Evolutionary conservation across 2,329 filamentous ascomycete species (phyloP).

Genomic region (Fusarium musae): DNA sequence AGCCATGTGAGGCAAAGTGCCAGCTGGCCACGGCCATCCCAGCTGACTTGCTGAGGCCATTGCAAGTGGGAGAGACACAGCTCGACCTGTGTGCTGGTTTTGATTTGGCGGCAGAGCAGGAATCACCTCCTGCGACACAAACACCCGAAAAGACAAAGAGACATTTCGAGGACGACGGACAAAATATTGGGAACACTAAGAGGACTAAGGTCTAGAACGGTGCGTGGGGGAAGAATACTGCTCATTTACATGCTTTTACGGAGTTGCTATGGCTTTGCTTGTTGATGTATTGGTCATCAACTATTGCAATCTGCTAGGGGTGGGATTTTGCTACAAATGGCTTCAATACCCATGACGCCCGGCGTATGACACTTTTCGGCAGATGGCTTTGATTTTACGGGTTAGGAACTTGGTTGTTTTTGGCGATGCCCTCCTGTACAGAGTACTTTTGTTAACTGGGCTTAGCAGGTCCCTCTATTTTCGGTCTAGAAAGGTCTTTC

Average conservation of each 20-base stretch:
- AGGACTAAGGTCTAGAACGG: slow-evolving; percentile 33
- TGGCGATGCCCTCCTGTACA: background rate
- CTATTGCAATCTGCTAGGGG: slow-evolving; percentile 23
- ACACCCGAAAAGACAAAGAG: slow-evolving; percentile 30
- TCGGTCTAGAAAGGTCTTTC: slow-evolving; percentile 27
- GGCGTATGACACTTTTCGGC: slow-evolving; percentile 34
- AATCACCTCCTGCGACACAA: slow-evolving; percentile 18
- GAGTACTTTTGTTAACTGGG: background rate
- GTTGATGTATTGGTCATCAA: background rate
- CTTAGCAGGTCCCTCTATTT: background rate
- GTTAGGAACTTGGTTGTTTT: slow-evolving; percentile 9
- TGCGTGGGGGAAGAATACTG: background rate
- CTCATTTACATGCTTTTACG: slow-evolving; percentile 12
- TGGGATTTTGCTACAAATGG: slow-evolving; percentile 22
- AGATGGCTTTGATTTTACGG: slow-evolving; percentile 20
- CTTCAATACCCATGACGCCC: slow-evolving; percentile 41
- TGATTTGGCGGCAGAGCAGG: slow-evolving; percentile 14
- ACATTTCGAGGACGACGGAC: slow-evolving; percentile 18
- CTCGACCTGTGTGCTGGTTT: slow-evolving; percentile 49
- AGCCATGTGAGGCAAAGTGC: slow-evolving; percentile 50
- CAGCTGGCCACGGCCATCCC: slow-evolving; percentile 52
- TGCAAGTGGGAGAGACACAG: slow-evolving; percentile 47
- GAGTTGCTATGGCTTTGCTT: slow-evolving; percentile 22
- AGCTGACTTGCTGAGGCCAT: slow-evolving; percentile 47
- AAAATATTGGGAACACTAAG: slow-evolving; percentile 29